Evolutionary conservation across 2,329 filamentous ascomycete genomes (phyloP), one percentile per base, ranked within the genome.

Genomic region (Echinosphaeria canescens): DNA sequence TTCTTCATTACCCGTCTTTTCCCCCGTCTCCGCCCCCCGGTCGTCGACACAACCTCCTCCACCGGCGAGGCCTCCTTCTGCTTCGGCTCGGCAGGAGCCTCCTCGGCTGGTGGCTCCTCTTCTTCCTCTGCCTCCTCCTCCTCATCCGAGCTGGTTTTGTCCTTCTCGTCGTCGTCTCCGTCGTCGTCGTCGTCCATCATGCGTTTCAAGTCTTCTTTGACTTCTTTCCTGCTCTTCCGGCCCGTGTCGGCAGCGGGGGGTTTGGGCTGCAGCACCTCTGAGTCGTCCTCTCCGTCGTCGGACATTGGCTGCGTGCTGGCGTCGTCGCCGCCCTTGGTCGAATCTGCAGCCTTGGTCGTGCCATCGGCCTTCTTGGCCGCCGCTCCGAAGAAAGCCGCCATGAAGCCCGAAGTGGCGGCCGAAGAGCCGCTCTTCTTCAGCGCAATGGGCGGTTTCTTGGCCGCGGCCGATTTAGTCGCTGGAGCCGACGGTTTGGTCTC

Each of bases 1-100:
- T 90, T 92, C 51, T 79, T 82, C 66, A 78, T 80, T 6, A 93
- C 66, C 38, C 74, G 68, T 36, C 84, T 64, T 43, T 67, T 73
- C 17, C 80, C 81, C 34, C 82, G 67, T 31, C 78, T 62, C 22
- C 81, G 64, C 1, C 75, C 76, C 30, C 54, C 42, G n/a, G 41
- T 41, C 5, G 42, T 46, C 2, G 38, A 26, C 6, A 59, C 62
- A 5, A 73, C 50, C 5, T 63, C 50, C 31, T 62, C 59, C 15
- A 31, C 29, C 4, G 37, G 33, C 10, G 48, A 42, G 15, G 53
- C 48, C 1, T 42, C 37, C 23, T 50, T 46, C 2, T 46, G 40
- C 17, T 19, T 10, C 3, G 46, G 43, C 24, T 54, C 50, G 20
- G 53, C 48, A 37, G 50, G 22, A 2, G 28, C 29, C 16, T 38